Evolutionary conservation across 1,284 basidiomycete species (phyloP).

Genomic region (Cutaneotrichosporon dermatis): DNA sequence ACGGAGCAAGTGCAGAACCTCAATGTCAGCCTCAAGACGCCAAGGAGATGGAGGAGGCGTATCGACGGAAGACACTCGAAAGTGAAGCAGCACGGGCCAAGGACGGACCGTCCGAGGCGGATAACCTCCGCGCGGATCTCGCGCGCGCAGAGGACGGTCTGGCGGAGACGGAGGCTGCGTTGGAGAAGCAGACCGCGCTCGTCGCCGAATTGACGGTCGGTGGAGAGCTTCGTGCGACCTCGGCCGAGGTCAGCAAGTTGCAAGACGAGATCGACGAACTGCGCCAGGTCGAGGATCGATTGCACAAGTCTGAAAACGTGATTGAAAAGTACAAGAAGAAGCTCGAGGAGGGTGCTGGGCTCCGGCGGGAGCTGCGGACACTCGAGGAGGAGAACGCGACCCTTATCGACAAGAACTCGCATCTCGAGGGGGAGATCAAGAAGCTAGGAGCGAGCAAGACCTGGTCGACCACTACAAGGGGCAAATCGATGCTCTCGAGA

Average conservation of each 20-base stretch:
- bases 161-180: slow-evolving; percentile 67
- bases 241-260: slow-evolving; percentile 69
- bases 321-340: slow-evolving; percentile 99
- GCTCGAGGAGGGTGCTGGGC: slow-evolving; percentile 84
- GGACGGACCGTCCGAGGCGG: slow-evolving; percentile 58
- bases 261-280: slow-evolving; percentile 96
- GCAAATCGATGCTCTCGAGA: slow-evolving; percentile 77
- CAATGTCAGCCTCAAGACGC: slow-evolving; percentile 7
- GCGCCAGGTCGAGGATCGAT: slow-evolving; percentile 80
- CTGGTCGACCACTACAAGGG: slow-evolving; percentile 82
- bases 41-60: slow-evolving; percentile 10
- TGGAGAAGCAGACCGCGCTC: slow-evolving; percentile 67
- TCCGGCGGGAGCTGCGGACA: slow-evolving; percentile 75
- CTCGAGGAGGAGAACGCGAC: slow-evolving; percentile 89
- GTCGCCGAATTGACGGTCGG: slow-evolving; percentile 70
- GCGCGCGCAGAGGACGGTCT: slow-evolving; percentile 69
- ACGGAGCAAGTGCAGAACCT: slow-evolving; percentile 42
- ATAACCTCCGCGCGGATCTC: slow-evolving; percentile 68
- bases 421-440: slow-evolving; percentile 82
- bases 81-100: slow-evolving; percentile 6
- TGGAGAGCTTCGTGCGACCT: slow-evolving; percentile 75
- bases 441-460: slow-evolving; percentile 82
- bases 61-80: slow-evolving; percentile 9
- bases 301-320: slow-evolving; percentile 91
- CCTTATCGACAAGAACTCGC: slow-evolving; percentile 83